Evolutionary conservation across 768 basidiomycete species (phyloP).

Genomic region (Termitomyces sp.): DNA sequence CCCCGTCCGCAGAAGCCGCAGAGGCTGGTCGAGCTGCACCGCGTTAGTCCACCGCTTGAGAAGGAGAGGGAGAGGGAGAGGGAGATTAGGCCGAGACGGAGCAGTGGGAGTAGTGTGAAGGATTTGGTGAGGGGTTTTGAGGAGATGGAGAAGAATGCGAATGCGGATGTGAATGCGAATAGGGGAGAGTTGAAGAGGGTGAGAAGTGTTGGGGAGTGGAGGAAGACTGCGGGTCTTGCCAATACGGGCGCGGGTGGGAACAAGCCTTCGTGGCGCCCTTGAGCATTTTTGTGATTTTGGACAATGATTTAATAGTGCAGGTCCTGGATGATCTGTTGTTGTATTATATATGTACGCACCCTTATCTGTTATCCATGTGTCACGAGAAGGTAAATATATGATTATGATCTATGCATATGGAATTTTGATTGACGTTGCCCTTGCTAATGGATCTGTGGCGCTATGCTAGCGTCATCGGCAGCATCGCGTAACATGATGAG

Average conservation of each 20-base stretch:
- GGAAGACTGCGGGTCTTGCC: slow-evolving; percentile 18
- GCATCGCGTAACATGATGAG: no score
- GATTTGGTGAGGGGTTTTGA: slow-evolving; percentile 70
- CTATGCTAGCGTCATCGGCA: no score
- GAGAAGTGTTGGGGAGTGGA: slow-evolving; percentile 35
- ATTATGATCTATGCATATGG: background rate
- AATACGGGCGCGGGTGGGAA: background rate
- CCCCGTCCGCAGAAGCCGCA: slow-evolving; percentile 37
- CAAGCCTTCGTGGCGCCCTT: slow-evolving; percentile 20
- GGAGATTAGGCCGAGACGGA: slow-evolving; percentile 45
- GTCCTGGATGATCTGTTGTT: slow-evolving; percentile 5
- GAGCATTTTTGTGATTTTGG: background rate
- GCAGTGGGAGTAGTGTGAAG: slow-evolving; percentile 70
- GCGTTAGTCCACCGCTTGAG: slow-evolving; percentile 28
- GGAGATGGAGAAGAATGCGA: slow-evolving; percentile 29
- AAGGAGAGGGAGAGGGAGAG: slow-evolving; percentile 18
- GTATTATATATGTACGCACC: background rate
- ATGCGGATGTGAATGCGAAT: slow-evolving; percentile 26
- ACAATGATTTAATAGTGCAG: background rate
- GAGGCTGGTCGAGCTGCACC: slow-evolving; percentile 56
- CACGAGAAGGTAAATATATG: background rate
- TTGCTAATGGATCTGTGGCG: no score
- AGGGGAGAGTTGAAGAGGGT: slow-evolving; percentile 30
- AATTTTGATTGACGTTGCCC: background rate
- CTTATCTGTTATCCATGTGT: background rate